Evolutionary conservation across 1,284 basidiomycete species (phyloP), one percentile per base, ranked within the genome.

Genomic region (Sanghuangporus weigelae): DNA sequence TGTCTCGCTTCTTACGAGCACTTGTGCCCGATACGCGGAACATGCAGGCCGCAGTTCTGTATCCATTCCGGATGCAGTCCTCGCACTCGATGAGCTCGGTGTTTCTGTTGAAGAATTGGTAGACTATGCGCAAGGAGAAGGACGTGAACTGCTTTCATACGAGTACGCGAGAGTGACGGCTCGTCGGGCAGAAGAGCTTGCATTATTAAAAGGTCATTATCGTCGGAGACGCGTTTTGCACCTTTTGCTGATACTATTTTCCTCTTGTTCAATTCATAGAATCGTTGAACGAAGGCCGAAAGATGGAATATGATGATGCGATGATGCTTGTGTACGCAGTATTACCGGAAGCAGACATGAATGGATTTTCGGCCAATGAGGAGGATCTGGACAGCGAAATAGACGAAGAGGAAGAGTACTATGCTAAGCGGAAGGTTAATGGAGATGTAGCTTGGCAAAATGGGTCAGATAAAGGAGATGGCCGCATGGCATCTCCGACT

Each of bases 41-140:
- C 88, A 90, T 68, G 81, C 89, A 6, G 89, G 88, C 12, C 75
- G 90, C 57, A 78, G 79, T 7, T 75, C 74, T 31, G 70, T 89
- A 6, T 82, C 81, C 10, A 73, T 79, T 1, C 73, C 76, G 57
- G 90, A 92, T 73, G 83, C 84, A 7, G 68, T 85, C 1, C 77
- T 77, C n/a, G 88, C 87, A 2, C 75, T 92, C 35, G 83, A 83
- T n/a, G 89, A 91, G 62, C 75, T 92, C 12, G 90, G 90, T 21
- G 79, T 89, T 0, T 81, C 78, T 54, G 63, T 89, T n/a, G 83
- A 89, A 10, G 90, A 92, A 71, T 74, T 92, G 57, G 75, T 71
- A 26, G 85, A 88, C 64, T 92, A 88, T 69, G 81, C 77, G 57
- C 72, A 73, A 35, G 77, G 79, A 1, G 90, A 92, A 72, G 89